Conservation (phyloP, 495 filamentous ascomycete species). For the Lophiostoma macrostomum region DNA sequence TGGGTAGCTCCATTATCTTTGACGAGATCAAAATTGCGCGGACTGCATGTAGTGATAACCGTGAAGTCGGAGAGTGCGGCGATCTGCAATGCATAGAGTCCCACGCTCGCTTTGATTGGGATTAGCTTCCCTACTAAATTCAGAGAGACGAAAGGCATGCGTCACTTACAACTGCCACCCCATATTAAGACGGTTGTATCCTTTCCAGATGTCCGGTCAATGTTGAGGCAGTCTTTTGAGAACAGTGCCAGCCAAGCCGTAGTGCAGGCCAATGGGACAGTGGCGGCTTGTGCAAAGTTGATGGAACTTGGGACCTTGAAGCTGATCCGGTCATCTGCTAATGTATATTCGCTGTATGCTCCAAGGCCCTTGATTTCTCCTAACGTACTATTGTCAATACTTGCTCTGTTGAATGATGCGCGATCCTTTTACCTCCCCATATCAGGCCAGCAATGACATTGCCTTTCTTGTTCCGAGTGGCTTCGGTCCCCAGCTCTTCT, state of each 20-base stretch:
- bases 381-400: not conserved
- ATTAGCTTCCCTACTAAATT: not conserved
- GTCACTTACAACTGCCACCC: slow-evolving; percentile 35
- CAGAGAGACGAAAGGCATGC: not conserved
- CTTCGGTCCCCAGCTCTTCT: slow-evolving; percentile 3
- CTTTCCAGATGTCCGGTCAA: slow-evolving; percentile 20
- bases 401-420: not conserved
- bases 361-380: slow-evolving; percentile 28
- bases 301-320: slow-evolving; percentile 33
- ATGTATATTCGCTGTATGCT: slow-evolving; percentile 29
- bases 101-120: slow-evolving; percentile 37
- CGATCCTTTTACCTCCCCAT: slow-evolving; percentile 28
- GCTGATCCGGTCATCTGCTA: slow-evolving; percentile 36
- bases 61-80: slow-evolving; percentile 30
- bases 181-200: slow-evolving; percentile 35
- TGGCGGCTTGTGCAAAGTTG: slow-evolving; percentile 30
- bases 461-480: not conserved
- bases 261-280: slow-evolving; percentile 35
- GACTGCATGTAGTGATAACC: not conserved
- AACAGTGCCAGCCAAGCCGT: slow-evolving; percentile 40
- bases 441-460: slow-evolving; percentile 35
- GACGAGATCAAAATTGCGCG: not conserved
- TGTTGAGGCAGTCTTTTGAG: slow-evolving; percentile 31
- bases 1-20: slow-evolving; percentile 1
- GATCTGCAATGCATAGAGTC: slow-evolving; percentile 40